Evolutionary conservation across 2,329 filamentous ascomycete species (phyloP), one percentile per base, ranked within the genome.

Genomic region (Tolypocladium paradoxum): DNA sequence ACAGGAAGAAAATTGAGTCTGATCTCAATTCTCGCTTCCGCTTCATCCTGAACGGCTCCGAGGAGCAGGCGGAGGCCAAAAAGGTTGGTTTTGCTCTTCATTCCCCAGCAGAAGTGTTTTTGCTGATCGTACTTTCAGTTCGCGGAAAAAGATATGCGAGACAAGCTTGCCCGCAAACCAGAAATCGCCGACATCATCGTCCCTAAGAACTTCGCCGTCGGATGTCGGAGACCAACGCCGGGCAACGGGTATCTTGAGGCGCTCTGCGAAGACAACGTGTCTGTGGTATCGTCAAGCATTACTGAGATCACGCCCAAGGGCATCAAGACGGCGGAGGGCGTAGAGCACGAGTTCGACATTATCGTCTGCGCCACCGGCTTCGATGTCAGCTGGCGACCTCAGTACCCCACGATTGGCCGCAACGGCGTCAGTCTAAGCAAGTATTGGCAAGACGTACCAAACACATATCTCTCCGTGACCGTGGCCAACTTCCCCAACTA

Each of bases 1-100:
- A 78, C 58, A 70, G 77, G 29, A 77, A 74, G 55, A 65, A 66
- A 20, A 63, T 78, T 8, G 76, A 79, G 55, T 62, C 70, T 1
- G 76, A 73, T 29, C 66, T 81, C 18, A 80, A 78, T 55, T 70
- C 73, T 47, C 68, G 74, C n/a, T 81, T 79, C 67, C 75, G 74
- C 47, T 74, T 79, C 62, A 77, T 78, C 59, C 65, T 76, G 57
- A 77, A 75, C 59, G 73, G 72, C n/a, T n/a, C n/a, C n/a, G n/a
- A n/a, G n/a, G n/a, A n/a, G n/a, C n/a, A n/a, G n/a, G n/a, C n/a
- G n/a, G n/a, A n/a, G n/a, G n/a, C n/a, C n/a, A n/a, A n/a, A n/a
- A n/a, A n/a, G n/a, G n/a, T n/a, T n/a, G n/a, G n/a, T n/a, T n/a
- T n/a, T n/a, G n/a, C n/a, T n/a, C n/a, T n/a, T n/a, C n/a, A n/a